Conservation (phyloP, 2,329 filamentous ascomycete genomes). For the Penicillium palitans region DNA sequence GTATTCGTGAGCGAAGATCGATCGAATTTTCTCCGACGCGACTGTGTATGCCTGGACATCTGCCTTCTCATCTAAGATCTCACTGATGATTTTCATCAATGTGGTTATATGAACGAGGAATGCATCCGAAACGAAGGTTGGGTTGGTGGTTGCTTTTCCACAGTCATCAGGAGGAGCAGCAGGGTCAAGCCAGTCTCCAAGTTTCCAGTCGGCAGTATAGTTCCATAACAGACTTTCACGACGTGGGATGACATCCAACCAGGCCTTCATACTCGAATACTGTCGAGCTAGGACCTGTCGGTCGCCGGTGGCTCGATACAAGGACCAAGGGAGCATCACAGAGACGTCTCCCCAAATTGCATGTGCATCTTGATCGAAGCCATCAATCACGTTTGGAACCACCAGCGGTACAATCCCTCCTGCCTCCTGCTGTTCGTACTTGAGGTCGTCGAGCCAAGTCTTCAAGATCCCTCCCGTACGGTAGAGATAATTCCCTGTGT, state of each 20-base stretch:
- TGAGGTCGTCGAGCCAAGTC: constrained; percentile 24
- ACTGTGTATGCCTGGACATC: neutral
- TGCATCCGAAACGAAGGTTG: constrained; percentile 41
- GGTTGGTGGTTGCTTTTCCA: constrained; percentile 35
- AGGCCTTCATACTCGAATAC: constrained; percentile 39
- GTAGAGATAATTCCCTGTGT: constrained; percentile 56
- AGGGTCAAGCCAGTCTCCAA: constrained; percentile 47
- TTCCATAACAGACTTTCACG: constrained; percentile 37
- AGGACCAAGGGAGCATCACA: constrained; percentile 38
- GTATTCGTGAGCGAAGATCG: constrained; percentile 35
- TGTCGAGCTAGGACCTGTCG: constrained; percentile 36
- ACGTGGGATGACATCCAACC: constrained; percentile 39
- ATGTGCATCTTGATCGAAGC: constrained; percentile 17
- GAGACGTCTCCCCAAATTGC: constrained; percentile 45
- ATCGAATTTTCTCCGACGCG: neutral
- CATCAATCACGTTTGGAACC: constrained; percentile 29
- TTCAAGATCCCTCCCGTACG: constrained; percentile 43
- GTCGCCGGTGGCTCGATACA: constrained; percentile 40
- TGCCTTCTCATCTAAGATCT: neutral
- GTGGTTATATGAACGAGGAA: constrained; percentile 40
- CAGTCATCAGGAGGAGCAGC: constrained; percentile 38
- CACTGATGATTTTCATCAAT: neutral
- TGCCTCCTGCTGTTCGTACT: constrained; percentile 8
- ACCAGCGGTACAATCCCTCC: constrained; percentile 10
- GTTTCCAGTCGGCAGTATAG: constrained; percentile 31